Evolutionary conservation across 176 grass and related monocot genomes (phyloP).

Genomic region (Avena atlantica): DNA sequence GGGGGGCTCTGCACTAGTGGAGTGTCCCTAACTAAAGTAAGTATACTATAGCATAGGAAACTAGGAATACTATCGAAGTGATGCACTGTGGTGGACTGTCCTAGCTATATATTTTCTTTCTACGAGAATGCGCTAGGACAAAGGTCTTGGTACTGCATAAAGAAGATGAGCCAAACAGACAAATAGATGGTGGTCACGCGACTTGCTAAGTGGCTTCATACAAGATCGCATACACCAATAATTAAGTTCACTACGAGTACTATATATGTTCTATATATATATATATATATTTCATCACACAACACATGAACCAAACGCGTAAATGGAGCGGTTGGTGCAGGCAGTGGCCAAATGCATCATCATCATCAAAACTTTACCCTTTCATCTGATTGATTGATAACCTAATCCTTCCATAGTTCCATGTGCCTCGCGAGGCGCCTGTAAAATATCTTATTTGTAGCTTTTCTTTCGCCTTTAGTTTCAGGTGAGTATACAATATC

Average conservation of each 20-base stretch:
- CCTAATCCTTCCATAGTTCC: neutral
- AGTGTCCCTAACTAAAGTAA: neutral
- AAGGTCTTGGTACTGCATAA: neutral
- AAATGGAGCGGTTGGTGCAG: slow-evolving; percentile 14
- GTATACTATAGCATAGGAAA: neutral
- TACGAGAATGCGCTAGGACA: neutral
- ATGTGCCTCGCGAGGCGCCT: neutral
- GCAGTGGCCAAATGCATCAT: neutral
- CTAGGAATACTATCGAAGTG: too few species aligned
- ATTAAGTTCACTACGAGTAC: neutral
- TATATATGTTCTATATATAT: neutral
- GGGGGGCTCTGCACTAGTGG: too few species aligned
- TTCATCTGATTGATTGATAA: neutral
- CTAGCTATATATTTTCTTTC: neutral
- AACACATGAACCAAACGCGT: slow-evolving; percentile 17
- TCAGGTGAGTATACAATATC: slow-evolving; percentile 4
- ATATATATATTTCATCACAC: neutral
- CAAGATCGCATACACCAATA: slow-evolving; percentile 6
- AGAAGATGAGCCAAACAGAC: neutral
- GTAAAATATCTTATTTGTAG: neutral
- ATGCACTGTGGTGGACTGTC: neutral
- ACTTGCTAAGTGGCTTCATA: slow-evolving; percentile 17
- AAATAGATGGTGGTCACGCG: neutral
- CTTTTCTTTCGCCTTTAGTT: neutral
- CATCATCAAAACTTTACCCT: neutral